Base-by-base conservation (phyloP, 2,329 filamentous ascomycete species). In the Aureobasidium subglaciale region DNA sequence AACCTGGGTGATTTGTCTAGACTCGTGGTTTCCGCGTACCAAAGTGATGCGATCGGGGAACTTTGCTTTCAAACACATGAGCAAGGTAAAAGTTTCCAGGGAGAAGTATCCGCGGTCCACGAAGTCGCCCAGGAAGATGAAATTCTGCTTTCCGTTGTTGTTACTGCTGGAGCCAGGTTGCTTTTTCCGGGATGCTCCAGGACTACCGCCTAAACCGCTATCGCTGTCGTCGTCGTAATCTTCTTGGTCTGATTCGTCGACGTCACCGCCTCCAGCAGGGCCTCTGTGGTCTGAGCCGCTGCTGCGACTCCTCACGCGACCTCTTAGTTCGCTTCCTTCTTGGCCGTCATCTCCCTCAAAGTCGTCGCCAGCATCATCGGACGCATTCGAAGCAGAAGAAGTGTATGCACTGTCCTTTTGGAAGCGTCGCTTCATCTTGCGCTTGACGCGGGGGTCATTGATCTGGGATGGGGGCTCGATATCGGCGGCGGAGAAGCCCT, bases 11-110 rank as follows among this genome's bases (percentile, higher is more conserved):
- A 99, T 99, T 75, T 99, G 93, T 66, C 93, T 87, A 61, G 91
- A 96, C 76, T 99, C 93, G 81, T 99, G 93, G 76, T 99, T 99
- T 69, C 93, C 93, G 70, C 93, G 91, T 64, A 99, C 87, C 70
- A 99, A 95, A 65, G 93, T 97, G 75, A 99, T 97, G 75, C 93
- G 89, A 73, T 92, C 86, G 59, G 93, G 93, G 60, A 57, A 57
- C 82, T 87, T 86, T 11, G 84, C 85, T 68, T 88, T 88, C 61
- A 88, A 70, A 68, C 85, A 87, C 75, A 88, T 81, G 45, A 89
- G 72, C 43, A 89, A 70, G 1, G 86, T 89, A 63, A 88, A 83
- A 0, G 85, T 87, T 69, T 88, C 85, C 60, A 88, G 70, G 60
- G 83, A 86, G 69, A 88, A 88, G 65, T 88, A 88, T 30, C 85